phyloP scores from a whole-genome alignment of 2,329 filamentous ascomycete species.

The Aureobasidium sp. region DNA sequence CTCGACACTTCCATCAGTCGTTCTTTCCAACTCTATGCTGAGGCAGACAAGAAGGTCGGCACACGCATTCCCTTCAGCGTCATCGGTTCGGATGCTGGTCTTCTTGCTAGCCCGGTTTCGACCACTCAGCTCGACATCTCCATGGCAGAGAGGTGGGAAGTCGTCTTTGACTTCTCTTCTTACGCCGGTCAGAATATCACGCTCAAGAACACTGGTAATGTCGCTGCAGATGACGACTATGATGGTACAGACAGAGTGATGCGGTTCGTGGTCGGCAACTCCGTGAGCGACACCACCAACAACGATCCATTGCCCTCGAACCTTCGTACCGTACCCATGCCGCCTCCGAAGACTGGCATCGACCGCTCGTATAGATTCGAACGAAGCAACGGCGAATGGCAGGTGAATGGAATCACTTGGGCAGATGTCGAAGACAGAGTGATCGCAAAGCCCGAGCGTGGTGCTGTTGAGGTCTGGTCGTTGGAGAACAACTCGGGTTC shows the following conservation, averaged over 20 bases:
- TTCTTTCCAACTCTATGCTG: slow-evolving; percentile 45
- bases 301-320: slow-evolving; percentile 30
- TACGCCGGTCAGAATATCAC: slow-evolving; percentile 41
- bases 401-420: slow-evolving; percentile 31
- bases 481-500: slow-evolving; percentile 43
- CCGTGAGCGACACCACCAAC: slow-evolving; percentile 32
- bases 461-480: slow-evolving; percentile 32
- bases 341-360: slow-evolving; percentile 23
- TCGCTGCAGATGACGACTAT: slow-evolving; percentile 43
- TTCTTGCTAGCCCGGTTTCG: slow-evolving; percentile 41
- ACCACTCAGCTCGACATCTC: slow-evolving; percentile 40
- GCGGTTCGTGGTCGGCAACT: slow-evolving; percentile 25
- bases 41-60: slow-evolving; percentile 27
- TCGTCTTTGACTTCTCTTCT: slow-evolving; percentile 49
- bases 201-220: slow-evolving; percentile 18
- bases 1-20: slow-evolving; percentile 46
- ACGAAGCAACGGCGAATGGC: slow-evolving; percentile 26
- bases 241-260: slow-evolving; percentile 47
- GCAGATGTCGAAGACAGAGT: slow-evolving; percentile 29
- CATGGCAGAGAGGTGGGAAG: slow-evolving; percentile 53
- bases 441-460: slow-evolving; percentile 29
- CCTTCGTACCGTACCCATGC: slow-evolving; percentile 26
- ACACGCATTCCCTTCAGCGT: slow-evolving; percentile 44
- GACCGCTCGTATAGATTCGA: slow-evolving; percentile 31
- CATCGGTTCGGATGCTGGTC: slow-evolving; percentile 49